A percentile compares a stretch with the other conserved stretches of the same genome.
Conservation (phyloP, 306 rosid species). For the Ceratonia siliqua region DNA sequence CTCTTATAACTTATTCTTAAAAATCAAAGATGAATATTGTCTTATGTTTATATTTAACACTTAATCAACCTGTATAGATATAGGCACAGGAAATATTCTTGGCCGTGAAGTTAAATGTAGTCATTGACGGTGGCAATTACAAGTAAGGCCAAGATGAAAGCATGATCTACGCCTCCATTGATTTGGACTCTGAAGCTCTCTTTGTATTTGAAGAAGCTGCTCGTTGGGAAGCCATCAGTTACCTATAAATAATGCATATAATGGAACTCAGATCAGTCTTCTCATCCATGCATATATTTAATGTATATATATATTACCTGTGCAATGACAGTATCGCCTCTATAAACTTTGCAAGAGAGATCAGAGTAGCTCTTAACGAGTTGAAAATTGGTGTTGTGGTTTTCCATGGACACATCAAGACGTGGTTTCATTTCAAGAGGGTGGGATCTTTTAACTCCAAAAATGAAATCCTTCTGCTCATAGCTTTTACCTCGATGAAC, state of each 20-base stretch:
- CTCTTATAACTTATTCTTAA: too few species aligned
- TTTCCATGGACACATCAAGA: not conserved
- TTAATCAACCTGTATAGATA: too few species aligned
- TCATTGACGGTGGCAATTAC: slow-evolving; percentile 6
- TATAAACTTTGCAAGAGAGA: not conserved
- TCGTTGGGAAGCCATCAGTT: not conserved
- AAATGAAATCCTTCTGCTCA: slow-evolving; percentile 28
- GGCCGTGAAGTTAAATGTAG: not conserved
- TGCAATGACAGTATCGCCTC: not conserved
- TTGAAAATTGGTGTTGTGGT: not conserved
- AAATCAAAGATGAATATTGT: too few species aligned
- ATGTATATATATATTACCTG: too few species aligned
- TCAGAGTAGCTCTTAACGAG: slow-evolving; percentile 9
- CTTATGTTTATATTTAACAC: too few species aligned
- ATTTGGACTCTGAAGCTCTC: not conserved
- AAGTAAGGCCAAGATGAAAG: slow-evolving; percentile 8
- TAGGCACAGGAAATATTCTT: too few species aligned
- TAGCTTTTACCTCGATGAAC: slow-evolving; percentile 32
- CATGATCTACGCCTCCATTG: not conserved
- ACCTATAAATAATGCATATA: not conserved
- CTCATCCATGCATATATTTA: not conserved
- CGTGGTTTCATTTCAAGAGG: slow-evolving; percentile 15
- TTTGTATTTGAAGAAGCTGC: not conserved
- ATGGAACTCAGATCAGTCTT: not conserved
- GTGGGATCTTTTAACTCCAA: slow-evolving; percentile 1